Conservation (phyloP, 2,329 filamentous ascomycete species). For the Penicillium sp. region DNA sequence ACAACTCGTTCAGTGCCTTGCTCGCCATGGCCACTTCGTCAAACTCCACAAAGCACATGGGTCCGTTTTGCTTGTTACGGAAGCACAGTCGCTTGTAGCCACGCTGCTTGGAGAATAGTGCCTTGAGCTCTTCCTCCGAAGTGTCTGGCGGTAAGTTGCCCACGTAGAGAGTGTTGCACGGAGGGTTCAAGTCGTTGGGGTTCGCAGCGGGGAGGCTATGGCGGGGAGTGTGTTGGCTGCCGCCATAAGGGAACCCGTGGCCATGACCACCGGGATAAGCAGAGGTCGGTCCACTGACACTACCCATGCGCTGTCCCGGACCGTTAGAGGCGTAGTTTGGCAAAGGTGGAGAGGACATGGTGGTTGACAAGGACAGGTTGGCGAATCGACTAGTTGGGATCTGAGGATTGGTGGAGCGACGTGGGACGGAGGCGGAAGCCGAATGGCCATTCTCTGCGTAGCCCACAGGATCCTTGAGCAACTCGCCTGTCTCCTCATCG, state of each 20-base stretch:
- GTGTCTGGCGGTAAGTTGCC: constrained; percentile 94
- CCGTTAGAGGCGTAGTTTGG: constrained; percentile 55
- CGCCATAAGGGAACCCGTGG: constrained; percentile 55
- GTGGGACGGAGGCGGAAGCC: constrained; percentile 45
- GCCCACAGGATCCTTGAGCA: constrained; percentile 64
- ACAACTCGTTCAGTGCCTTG: constrained; percentile 85
- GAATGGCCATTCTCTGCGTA: constrained; percentile 70
- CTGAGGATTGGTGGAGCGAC: constrained; percentile 71
- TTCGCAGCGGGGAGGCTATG: constrained; percentile 83
- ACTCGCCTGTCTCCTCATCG: constrained; percentile 63
- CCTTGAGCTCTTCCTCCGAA: constrained; percentile 92
- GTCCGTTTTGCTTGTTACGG: constrained; percentile 89
- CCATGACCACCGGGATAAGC: constrained; percentile 61
- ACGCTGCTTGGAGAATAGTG: constrained; percentile 86
- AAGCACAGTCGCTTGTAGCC: constrained; percentile 96
- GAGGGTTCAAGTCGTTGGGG: constrained; percentile 92
- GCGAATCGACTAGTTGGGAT: constrained; percentile 70
- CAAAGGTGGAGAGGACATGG: constrained; percentile 58
- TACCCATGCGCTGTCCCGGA: constrained; percentile 42
- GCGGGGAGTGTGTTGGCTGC: constrained; percentile 59
- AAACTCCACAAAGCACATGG: constrained; percentile 99
- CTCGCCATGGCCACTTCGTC: constrained; percentile 91
- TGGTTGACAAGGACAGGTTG: constrained; percentile 72
- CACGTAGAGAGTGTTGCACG: constrained; percentile 96
- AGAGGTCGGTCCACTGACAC: constrained; percentile 53